phyloP scores from a whole-genome alignment of 352 stramenopile genomes.

The Globisporangium solare region DNA sequence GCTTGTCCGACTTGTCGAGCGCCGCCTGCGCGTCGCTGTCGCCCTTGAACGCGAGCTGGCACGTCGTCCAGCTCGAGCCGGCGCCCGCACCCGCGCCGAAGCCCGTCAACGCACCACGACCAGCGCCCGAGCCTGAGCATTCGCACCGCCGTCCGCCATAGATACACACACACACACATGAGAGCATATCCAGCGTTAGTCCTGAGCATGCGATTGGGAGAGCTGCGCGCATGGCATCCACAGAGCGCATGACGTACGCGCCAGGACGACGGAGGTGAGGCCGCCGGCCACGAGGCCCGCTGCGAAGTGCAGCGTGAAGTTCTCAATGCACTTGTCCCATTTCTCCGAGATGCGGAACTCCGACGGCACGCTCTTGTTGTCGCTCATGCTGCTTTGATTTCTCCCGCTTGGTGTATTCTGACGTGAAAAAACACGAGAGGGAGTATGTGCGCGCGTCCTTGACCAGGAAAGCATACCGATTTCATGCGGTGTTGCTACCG shows the following conservation, averaged over 20 bases:
- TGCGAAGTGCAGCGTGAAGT: constrained; percentile 85
- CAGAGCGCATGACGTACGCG: constrained; percentile 57
- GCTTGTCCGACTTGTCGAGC: constrained; percentile 75
- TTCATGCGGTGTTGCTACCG: too few relatives aligned
- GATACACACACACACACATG: not conserved
- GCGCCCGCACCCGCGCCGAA: constrained; percentile 65
- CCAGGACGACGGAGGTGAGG: constrained; percentile 77
- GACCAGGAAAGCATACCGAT: too few relatives aligned
- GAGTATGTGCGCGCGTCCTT: too few relatives aligned
- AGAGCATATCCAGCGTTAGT: not conserved
- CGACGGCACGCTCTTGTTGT: constrained; percentile 63
- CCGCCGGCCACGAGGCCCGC: constrained; percentile 75
- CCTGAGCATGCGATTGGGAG: too few relatives aligned
- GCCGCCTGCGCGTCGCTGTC: constrained; percentile 54
- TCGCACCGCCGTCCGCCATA: not conserved
- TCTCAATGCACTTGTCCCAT: constrained; percentile 89
- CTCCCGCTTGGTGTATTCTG: constrained; percentile 7
- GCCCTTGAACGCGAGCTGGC: constrained; percentile 77
- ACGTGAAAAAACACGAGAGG: constrained; percentile 7
- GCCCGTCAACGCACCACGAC: constrained; percentile 60
- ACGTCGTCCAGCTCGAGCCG: constrained; percentile 83
- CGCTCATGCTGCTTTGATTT: constrained; percentile 10
- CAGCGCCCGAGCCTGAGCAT: constrained; percentile 50
- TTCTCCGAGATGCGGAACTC: constrained; percentile 90
- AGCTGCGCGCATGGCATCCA: not conserved